phyloP scores from a whole-genome alignment of 2,329 filamentous ascomycete genomes.

The Macrophomina phaseolina region DNA sequence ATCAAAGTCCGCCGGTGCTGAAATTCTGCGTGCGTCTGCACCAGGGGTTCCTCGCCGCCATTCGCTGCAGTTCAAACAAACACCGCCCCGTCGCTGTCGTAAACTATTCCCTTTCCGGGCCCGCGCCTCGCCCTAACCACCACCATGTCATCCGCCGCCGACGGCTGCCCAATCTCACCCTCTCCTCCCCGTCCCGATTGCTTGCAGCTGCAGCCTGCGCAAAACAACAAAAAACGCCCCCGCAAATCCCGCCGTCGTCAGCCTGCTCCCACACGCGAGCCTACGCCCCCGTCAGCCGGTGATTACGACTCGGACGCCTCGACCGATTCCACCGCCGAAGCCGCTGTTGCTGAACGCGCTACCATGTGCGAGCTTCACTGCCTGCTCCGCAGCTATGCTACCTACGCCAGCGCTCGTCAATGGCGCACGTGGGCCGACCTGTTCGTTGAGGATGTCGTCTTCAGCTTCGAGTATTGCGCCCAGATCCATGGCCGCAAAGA shows the following conservation, averaged over 20 bases:
- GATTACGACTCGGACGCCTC: not conserved
- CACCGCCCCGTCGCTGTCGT: not conserved
- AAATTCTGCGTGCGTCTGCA: not conserved
- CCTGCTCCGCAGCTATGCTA: conserved; percentile 10
- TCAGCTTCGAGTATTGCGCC: conserved; percentile 13
- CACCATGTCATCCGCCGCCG: conserved; percentile 5
- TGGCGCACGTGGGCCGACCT: conserved; percentile 12
- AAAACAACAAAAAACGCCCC: not conserved
- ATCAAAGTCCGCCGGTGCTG: not conserved
- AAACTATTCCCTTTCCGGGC: conserved; percentile 18
- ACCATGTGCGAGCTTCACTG: not conserved
- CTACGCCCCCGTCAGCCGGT: not conserved
- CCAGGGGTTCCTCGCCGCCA: not conserved
- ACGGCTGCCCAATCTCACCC: not conserved
- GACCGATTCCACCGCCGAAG: not conserved
- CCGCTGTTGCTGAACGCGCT: not conserved
- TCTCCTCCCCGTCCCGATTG: not conserved
- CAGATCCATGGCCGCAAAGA: conserved; percentile 3
- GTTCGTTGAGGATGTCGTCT: conserved; percentile 10
- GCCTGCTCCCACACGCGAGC: not conserved
- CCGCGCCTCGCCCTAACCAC: not conserved
- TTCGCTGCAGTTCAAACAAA: not conserved
- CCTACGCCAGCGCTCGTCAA: not conserved
- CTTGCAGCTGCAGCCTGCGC: not conserved
- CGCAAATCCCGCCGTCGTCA: not conserved